Base-by-base conservation (phyloP, 2,329 filamentous ascomycete species). In the Plenodomus tracheiphilus region DNA sequence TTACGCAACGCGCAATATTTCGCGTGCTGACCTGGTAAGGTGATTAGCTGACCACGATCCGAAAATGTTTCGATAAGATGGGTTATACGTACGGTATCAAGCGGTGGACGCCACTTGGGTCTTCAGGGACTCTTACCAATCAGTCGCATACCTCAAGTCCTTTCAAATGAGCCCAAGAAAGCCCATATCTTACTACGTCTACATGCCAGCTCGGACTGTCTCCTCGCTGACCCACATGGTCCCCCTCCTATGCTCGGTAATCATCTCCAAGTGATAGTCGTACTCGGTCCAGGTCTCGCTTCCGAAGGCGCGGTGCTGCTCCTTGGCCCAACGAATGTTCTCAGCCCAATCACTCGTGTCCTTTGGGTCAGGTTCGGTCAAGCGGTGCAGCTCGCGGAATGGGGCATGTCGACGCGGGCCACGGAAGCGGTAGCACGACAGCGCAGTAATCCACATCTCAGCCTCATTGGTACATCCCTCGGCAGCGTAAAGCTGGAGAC, bases 271-370 rank as follows among this genome's bases (percentile, higher is more conserved):
- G 32, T 64, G 54, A 3, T 56, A 53, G 4, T 56, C 59, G 37
- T 62, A 62, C 56, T 69, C 66, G 7, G 55, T 64, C 66, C 67
- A 70, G 1, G 61, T 61, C 9, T 41, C 37, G 16, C 49, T 51
- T 1, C 58, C 61, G 45, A 54, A 70, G 11, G 41, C 2, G 11
- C 8, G 7, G n/a, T 51, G 50, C 46, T 70, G 65, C 50, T 69
- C 53, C 41, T 66, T 66, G 7, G 64, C 62, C 65, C 66, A 71
- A 11, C 66, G 60, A 3, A 71, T 58, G n/a, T 67, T 68, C 51
- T 71, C 68, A 0, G 65, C 66, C 62, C 62, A 68, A 10, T 67
- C 66, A 38, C 56, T 59, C 0, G 30, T 42, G 32, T 69, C 64
- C 7, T 32, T 34, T 0, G n/a, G 10, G 1, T 32, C 17, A 3